A percentile compares a stretch with the other conserved stretches of the same genome.
These are phyloP conservation scores for Torulaspora gathmanii DNA, from an alignment of 805 yeast species.

Conservation along the genomic window DNA sequence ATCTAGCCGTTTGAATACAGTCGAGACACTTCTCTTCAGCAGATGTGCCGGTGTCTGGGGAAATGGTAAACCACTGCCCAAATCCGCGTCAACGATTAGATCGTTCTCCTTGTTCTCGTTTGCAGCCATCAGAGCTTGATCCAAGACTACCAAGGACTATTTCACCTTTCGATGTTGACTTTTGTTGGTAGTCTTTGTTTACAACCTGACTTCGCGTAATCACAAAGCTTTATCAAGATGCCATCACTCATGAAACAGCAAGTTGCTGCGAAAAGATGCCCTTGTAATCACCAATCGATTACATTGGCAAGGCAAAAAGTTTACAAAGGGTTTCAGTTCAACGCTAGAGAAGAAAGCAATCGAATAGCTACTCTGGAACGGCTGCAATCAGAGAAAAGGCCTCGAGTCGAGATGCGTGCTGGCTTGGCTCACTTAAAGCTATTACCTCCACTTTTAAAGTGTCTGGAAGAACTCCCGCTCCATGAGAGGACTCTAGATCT, in stretches of 20 bases:
- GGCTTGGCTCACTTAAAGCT: background rate
- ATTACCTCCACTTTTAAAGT: background rate
- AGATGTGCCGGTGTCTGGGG: conserved; percentile 29
- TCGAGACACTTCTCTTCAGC: conserved; percentile 24
- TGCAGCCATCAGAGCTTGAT: conserved; percentile 4
- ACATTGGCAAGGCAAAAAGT: background rate
- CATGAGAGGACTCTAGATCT: conserved; percentile 11
- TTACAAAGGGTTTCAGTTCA: background rate
- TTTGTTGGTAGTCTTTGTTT: conserved; percentile 1
- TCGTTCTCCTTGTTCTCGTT: conserved; percentile 18
- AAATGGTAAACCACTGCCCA: conserved; percentile 3
- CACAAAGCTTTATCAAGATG: background rate
- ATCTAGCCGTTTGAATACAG: conserved; percentile 13
- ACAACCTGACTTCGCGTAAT: conserved; percentile 4
- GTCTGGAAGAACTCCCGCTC: conserved; percentile 10
- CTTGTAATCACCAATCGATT: background rate
- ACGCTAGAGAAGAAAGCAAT: background rate
- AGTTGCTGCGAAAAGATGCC: background rate
- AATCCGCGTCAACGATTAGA: conserved; percentile 5
- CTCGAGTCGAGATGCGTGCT: background rate
- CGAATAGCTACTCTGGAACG: background rate
- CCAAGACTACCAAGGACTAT: background rate
- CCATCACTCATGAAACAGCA: background rate
- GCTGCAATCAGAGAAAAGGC: background rate
- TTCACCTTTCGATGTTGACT: background rate